Conservation (phyloP, 1,139 yeast species). For the Taphrina confusa region DNA sequence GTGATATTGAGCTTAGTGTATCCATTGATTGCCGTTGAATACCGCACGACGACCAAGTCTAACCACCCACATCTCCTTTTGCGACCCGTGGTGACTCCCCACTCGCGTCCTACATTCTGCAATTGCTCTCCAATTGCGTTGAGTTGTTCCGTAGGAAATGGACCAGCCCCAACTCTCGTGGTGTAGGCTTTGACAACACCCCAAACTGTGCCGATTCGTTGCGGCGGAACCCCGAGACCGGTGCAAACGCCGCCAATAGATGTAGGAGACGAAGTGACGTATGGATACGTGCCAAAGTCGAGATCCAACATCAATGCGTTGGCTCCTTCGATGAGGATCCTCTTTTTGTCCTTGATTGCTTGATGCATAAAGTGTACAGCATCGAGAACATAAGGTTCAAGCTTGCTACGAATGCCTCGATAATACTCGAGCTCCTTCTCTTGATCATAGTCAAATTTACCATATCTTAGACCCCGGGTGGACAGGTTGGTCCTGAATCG, state of each 20-base stretch:
- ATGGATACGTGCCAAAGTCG: slow-evolving; percentile 98
- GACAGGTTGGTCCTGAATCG: slow-evolving; percentile 74
- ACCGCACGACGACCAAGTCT: slow-evolving; percentile 89
- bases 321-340: slow-evolving; percentile 94
- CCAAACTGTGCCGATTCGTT: slow-evolving; percentile 69
- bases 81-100: slow-evolving; percentile 98
- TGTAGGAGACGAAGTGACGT: slow-evolving; percentile 91
- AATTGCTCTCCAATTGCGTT: slow-evolving; percentile 82
- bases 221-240: slow-evolving; percentile 94
- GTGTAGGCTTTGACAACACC: slow-evolving; percentile 99
- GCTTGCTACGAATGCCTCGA: slow-evolving; percentile 68
- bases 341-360: slow-evolving; percentile 75
- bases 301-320: slow-evolving; percentile 96
- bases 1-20: slow-evolving; percentile 93
- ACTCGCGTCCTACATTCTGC: slow-evolving; percentile 87
- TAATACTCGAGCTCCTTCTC: slow-evolving; percentile 78
- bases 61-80: slow-evolving; percentile 99
- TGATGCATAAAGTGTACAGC: slow-evolving; percentile 86
- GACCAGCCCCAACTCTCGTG: slow-evolving; percentile 99
- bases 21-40: slow-evolving; percentile 88
- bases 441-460: slow-evolving; percentile 82
- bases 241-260: slow-evolving; percentile 98
- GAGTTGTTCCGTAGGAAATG: slow-evolving; percentile 97
- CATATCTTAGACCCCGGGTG: slow-evolving; percentile 85
- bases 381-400: slow-evolving; percentile 91